Percentiles rank a stretch among this genome's conserved stretches.
Conservation (phyloP, 139 green algal species). For the Coccomyxa sp. region DNA sequence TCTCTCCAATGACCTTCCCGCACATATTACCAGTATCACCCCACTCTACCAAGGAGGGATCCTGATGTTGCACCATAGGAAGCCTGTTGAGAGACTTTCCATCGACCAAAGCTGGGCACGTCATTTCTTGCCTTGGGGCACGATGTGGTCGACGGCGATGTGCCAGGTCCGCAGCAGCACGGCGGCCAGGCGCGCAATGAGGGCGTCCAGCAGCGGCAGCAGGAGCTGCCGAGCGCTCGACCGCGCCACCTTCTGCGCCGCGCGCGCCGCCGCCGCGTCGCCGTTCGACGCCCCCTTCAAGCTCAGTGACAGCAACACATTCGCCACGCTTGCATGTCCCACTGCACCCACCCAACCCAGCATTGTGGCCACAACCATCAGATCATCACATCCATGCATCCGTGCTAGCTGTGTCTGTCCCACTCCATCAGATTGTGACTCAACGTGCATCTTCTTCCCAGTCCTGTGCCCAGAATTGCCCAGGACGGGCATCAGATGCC, state of each 20-base stretch:
- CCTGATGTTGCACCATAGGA: too few relatives aligned
- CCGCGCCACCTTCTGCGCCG: conserved; percentile 78
- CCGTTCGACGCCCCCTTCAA: conserved; percentile 22
- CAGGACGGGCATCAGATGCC: too few relatives aligned
- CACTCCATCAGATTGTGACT: neutral
- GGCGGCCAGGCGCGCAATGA: conserved; percentile 63
- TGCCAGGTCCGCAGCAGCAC: conserved; percentile 68
- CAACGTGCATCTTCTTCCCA: too few relatives aligned
- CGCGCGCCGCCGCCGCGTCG: conserved; percentile 36
- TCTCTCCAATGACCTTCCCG: too few relatives aligned
- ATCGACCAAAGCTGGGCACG: too few relatives aligned
- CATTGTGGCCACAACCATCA: too few relatives aligned
- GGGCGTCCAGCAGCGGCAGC: conserved; percentile 74
- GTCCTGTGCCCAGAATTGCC: too few relatives aligned
- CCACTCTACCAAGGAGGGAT: too few relatives aligned
- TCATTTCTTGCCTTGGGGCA: neutral
- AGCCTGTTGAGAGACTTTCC: too few relatives aligned
- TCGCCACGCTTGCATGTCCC: conserved; percentile 74
- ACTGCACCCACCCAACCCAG: conserved; percentile 28
- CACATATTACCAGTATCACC: too few relatives aligned
- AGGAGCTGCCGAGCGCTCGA: conserved; percentile 61
- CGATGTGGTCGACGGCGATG: conserved; percentile 51
- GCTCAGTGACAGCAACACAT: conserved; percentile 80
- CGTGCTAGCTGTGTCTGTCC: neutral
- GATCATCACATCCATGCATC: too few relatives aligned